Conservation (phyloP, 306 rosid species). For the Cicer yamashitae region DNA sequence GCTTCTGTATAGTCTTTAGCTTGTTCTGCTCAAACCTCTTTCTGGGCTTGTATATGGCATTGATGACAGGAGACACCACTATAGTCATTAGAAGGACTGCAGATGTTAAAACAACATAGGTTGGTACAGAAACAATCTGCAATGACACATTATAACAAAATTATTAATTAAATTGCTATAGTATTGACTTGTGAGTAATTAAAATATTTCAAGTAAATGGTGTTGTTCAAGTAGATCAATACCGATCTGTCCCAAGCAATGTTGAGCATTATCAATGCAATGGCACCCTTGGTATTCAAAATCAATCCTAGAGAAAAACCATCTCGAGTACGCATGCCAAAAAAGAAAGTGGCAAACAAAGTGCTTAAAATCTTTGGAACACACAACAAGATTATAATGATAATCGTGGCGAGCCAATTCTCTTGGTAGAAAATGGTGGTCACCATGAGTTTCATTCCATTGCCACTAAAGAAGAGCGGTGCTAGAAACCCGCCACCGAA, state of each 20-base stretch:
- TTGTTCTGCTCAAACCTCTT: conserved; percentile 43
- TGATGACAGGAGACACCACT: conserved; percentile 37
- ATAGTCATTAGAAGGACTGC: conserved; percentile 49
- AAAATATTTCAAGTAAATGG: neutral
- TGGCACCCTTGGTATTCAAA: conserved; percentile 53
- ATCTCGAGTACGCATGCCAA: conserved; percentile 33
- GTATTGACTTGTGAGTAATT: neutral
- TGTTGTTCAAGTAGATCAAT: neutral
- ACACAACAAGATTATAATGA: conserved; percentile 39
- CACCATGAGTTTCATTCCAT: conserved; percentile 36
- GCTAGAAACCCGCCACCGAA: conserved; percentile 41
- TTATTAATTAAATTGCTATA: neutral
- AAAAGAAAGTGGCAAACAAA: conserved; percentile 31
- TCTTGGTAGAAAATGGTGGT: rapidly evolving
- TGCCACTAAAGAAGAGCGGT: conserved; percentile 42
- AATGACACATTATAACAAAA: neutral
- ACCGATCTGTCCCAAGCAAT: conserved; percentile 49
- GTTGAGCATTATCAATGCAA: conserved; percentile 49
- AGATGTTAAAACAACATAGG: conserved; percentile 27
- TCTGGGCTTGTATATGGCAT: conserved; percentile 43
- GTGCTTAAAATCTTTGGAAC: conserved; percentile 48
- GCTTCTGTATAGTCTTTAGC: conserved; percentile 46
- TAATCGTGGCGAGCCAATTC: neutral
- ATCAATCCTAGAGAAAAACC: conserved; percentile 54
- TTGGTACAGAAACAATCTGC: conserved; percentile 36